Evolutionary conservation across 2,329 filamentous ascomycete species (phyloP).

Genomic region (Macrophomina phaseolina): DNA sequence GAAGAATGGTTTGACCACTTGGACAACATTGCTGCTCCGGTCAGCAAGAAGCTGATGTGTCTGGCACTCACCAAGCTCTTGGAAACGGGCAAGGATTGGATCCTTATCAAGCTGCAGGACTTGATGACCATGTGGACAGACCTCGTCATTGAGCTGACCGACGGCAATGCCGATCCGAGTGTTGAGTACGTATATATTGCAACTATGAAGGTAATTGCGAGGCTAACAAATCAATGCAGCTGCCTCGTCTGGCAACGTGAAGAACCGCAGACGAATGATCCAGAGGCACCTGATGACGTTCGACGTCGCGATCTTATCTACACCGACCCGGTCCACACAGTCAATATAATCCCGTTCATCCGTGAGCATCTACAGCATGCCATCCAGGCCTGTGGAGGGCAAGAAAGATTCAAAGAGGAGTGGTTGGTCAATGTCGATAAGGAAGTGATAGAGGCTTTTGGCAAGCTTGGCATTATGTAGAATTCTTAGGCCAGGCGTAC

Average conservation of each 20-base stretch:
- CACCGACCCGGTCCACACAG: conserved; percentile 70
- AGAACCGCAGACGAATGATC: conserved; percentile 33
- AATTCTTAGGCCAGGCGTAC: not conserved
- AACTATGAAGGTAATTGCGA: not conserved
- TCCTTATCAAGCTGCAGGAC: conserved; percentile 69
- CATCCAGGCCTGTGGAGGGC: conserved; percentile 67
- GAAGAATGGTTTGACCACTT: conserved; percentile 71
- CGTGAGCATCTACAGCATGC: conserved; percentile 65
- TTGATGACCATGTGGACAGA: conserved; percentile 78
- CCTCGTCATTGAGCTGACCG: conserved; percentile 69
- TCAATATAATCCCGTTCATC: conserved; percentile 70
- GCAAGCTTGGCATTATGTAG: conserved; percentile 44
- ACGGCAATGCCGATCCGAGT: conserved; percentile 58
- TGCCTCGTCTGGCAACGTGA: conserved; percentile 50
- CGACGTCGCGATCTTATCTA: conserved; percentile 57
- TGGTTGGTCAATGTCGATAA: conserved; percentile 78
- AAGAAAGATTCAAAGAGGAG: conserved; percentile 68
- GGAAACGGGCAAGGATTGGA: conserved; percentile 65
- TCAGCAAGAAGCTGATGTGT: conserved; percentile 73
- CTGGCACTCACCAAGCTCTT: conserved; percentile 75
- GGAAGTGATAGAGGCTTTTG: conserved; percentile 71
- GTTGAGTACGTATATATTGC: conserved; percentile 39
- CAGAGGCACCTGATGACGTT: conserved; percentile 53
- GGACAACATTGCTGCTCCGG: conserved; percentile 69
- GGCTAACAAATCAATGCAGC: conserved; percentile 33